Evolutionary conservation across 164 flowering plant genomes (phyloP).

Genomic region (Liquidambar formosana): DNA sequence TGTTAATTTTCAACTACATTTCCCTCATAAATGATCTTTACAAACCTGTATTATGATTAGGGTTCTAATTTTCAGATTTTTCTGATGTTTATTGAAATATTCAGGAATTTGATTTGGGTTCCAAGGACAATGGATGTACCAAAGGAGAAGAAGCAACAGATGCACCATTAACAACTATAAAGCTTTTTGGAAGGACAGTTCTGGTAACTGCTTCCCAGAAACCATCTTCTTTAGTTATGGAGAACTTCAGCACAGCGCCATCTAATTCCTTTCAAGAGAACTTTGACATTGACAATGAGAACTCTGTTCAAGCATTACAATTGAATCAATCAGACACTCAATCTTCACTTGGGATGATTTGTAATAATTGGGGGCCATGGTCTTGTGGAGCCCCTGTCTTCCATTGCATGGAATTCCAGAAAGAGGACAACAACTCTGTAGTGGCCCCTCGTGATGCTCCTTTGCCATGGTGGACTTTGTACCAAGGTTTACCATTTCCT

Average conservation of each 20-base stretch:
- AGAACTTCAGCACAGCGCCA: constrained; percentile 5
- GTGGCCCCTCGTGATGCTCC: constrained; percentile 5
- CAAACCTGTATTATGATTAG: no score
- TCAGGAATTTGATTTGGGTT: constrained; percentile 30
- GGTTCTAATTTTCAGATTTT: not conserved
- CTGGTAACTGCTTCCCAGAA: constrained; percentile 20
- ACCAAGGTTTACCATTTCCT: constrained; percentile 13
- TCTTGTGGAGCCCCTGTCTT: not conserved
- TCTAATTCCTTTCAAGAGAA: constrained; percentile 6
- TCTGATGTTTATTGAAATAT: not conserved
- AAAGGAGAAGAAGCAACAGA: constrained; percentile 13
- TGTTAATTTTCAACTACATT: not conserved
- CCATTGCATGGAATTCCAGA: constrained; percentile 1
- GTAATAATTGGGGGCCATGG: constrained; percentile 2
- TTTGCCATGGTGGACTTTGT: constrained; percentile 16
- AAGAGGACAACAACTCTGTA: not conserved
- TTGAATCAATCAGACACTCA: constrained; percentile 10
- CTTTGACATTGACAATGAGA: constrained; percentile 4
- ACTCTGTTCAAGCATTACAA: constrained; percentile 2
- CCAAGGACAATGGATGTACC: constrained; percentile 3
- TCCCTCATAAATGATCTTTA: not conserved
- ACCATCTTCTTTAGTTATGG: constrained; percentile 7
- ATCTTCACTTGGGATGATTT: constrained; percentile 9
- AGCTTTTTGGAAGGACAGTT: constrained; percentile 52
- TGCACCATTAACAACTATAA: constrained; percentile 25